Conservation (phyloP, 257 asterid genomes). For the Solanum virginianum region DNA sequence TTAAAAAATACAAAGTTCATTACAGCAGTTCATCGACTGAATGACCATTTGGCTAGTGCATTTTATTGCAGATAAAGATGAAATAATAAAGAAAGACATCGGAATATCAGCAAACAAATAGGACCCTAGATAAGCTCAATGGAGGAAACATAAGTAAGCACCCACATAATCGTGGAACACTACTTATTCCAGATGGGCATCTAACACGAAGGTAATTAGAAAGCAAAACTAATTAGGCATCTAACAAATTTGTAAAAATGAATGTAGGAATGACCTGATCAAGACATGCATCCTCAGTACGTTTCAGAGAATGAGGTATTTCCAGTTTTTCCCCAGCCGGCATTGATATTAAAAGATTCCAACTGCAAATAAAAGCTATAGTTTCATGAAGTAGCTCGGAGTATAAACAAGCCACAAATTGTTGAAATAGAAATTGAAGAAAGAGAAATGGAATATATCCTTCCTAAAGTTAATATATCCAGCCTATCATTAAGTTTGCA, state of each 20-base stretch:
- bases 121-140: background rate
- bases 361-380: conserved; percentile 43
- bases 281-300: conserved; percentile 52
- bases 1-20: background rate
- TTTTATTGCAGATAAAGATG: background rate
- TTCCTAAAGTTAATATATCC: background rate
- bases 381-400: conserved; percentile 7
- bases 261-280: conserved; percentile 45
- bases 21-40: background rate
- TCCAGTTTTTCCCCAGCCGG: conserved; percentile 75
- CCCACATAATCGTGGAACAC: background rate
- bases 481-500: background rate
- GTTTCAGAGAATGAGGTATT: conserved; percentile 67
- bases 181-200: background rate
- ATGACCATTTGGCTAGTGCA: background rate
- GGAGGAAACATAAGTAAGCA: background rate
- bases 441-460: background rate
- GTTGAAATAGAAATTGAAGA: background rate
- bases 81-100: background rate
- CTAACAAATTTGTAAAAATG: background rate
- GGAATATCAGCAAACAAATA: background rate
- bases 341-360: conserved; percentile 79
- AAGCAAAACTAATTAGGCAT: background rate
- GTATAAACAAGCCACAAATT: background rate
- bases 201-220: background rate